A percentile compares a stretch with the other conserved stretches of the same genome.
phyloP scores from a whole-genome alignment of 495 filamentous ascomycete species.

The Neurospora sp. region DNA sequence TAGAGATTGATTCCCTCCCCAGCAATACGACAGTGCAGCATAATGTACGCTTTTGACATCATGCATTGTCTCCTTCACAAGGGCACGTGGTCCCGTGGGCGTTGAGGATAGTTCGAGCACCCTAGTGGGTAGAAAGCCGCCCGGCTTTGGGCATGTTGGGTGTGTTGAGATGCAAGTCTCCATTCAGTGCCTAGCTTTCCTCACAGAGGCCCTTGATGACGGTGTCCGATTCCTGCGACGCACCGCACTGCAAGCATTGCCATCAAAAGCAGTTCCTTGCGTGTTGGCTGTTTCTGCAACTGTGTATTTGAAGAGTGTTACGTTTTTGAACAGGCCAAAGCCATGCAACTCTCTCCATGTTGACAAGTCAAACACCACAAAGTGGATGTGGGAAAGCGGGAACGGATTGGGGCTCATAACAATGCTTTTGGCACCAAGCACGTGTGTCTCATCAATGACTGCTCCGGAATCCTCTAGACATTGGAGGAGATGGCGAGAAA shows the following conservation, averaged over 20 bases:
- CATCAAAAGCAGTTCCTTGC: too few species aligned
- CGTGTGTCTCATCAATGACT: neutral
- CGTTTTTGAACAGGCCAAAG: neutral
- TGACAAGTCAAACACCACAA: neutral
- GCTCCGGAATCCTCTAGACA: neutral
- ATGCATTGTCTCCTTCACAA: neutral
- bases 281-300: too few species aligned
- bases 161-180: neutral
- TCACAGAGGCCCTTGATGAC: neutral
- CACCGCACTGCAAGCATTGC: too few species aligned
- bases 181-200: neutral
- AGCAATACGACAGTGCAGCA: neutral
- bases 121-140: neutral
- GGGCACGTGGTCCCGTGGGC: neutral
- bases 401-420: neutral
- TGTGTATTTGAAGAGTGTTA: neutral
- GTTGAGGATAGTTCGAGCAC: neutral
- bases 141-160: neutral
- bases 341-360: neutral
- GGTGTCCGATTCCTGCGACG: neutral
- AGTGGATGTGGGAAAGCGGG: neutral
- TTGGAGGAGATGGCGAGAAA: neutral
- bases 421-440: neutral
- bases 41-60: neutral
- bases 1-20: neutral